These are phyloP conservation scores for Endoconidiophora polonica DNA, from an alignment of 2,329 filamentous ascomycete species.

Conservation along the genomic window DNA sequence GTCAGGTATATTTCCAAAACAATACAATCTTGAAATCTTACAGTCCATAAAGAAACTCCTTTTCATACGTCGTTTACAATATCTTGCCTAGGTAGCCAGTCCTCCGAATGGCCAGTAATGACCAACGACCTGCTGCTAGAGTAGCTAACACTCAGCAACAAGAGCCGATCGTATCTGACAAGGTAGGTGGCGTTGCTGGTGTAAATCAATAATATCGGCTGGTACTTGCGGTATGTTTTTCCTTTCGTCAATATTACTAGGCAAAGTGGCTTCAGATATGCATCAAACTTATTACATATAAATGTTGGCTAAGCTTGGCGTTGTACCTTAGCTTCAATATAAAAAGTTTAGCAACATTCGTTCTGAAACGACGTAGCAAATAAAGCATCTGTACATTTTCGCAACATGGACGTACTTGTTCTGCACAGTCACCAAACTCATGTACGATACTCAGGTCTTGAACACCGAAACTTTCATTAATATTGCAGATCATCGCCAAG, in stretches of 20 bases:
- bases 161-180: neutral
- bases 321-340: conserved; percentile 41
- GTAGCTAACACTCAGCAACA: conserved; percentile 43
- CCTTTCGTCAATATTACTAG: conserved; percentile 19
- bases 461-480: conserved; percentile 36
- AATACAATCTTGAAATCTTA: neutral
- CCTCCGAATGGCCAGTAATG: conserved; percentile 47
- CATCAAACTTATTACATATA: conserved; percentile 44
- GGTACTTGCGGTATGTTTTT: conserved; percentile 23
- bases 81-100: conserved; percentile 35
- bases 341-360: conserved; percentile 40
- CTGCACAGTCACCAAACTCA: conserved; percentile 39
- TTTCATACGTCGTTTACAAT: conserved; percentile 6
- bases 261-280: conserved; percentile 47
- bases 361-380: conserved; percentile 44
- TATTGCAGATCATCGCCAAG: conserved; percentile 41
- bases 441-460: conserved; percentile 37
- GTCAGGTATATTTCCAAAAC: neutral
- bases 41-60: neutral
- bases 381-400: conserved; percentile 44
- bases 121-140: conserved; percentile 38
- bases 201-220: neutral
- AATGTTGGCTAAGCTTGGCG: conserved; percentile 26
- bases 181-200: too few relatives aligned
- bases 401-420: conserved; percentile 33